phyloP scores from a whole-genome alignment of 108 stramenopile species.

The Seminavis robusta region DNA sequence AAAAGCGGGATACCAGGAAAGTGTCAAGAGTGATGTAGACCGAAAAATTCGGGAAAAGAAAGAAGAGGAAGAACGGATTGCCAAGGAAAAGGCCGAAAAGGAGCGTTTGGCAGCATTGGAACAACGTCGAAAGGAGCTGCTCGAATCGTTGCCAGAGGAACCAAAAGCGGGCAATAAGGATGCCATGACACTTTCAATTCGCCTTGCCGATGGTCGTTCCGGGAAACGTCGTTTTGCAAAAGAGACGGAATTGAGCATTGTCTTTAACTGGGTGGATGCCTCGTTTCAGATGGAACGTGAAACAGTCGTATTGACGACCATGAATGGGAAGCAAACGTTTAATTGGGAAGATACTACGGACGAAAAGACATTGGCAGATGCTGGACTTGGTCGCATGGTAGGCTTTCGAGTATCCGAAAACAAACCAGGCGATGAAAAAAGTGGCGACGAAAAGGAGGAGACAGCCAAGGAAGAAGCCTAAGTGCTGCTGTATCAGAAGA shows the following conservation, averaged over 20 bases:
- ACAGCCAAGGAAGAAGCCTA: too few relatives aligned
- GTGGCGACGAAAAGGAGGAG: too few relatives aligned
- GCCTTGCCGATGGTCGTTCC: slow-evolving; percentile 45
- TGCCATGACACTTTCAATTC: slow-evolving; percentile 62
- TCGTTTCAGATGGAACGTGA: slow-evolving; percentile 70
- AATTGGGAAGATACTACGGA: slow-evolving; percentile 30
- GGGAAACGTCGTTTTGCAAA: slow-evolving; percentile 53
- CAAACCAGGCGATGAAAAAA: too few relatives aligned
- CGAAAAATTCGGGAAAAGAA: slow-evolving; percentile 35
- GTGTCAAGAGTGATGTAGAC: slow-evolving; percentile 44
- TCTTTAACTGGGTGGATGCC: slow-evolving; percentile 85
- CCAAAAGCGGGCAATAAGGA: slow-evolving; percentile 28
- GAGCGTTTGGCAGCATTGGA: slow-evolving; percentile 33
- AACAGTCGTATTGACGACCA: slow-evolving; percentile 58
- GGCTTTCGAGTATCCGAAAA: slow-evolving; percentile 60
- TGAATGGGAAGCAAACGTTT: slow-evolving; percentile 72
- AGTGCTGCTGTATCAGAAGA: too few relatives aligned
- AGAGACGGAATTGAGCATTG: slow-evolving; percentile 37
- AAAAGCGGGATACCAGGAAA: slow-evolving; percentile 49
- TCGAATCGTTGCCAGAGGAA: slow-evolving; percentile 52
- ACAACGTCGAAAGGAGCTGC: slow-evolving; percentile 41
- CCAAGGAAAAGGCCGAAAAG: slow-evolving; percentile 28
- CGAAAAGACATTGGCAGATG: slow-evolving; percentile 40
- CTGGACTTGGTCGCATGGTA: slow-evolving; percentile 63
- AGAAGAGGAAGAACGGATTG: slow-evolving; percentile 30